Conservation (phyloP, 2,329 filamentous ascomycete genomes). For the Cercospora sp. region DNA sequence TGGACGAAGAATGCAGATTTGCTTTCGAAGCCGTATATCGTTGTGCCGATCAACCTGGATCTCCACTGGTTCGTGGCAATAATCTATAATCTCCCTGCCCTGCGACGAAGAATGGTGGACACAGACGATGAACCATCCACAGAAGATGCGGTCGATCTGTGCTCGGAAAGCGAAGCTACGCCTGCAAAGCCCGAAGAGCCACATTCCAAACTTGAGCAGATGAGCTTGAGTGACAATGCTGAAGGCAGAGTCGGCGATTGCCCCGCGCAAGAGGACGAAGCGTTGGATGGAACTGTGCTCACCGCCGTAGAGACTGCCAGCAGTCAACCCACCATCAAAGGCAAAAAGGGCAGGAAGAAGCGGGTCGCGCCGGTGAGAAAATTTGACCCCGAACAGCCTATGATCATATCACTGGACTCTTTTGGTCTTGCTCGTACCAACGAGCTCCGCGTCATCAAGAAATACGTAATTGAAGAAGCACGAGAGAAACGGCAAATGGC, state of each 20-base stretch:
- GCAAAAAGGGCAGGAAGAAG: conserved; percentile 23
- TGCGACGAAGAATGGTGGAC: conserved; percentile 29
- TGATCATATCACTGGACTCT: conserved; percentile 86
- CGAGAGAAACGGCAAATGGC: conserved; percentile 58
- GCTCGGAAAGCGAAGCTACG: background rate
- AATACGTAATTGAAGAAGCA: conserved; percentile 76
- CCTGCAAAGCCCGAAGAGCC: background rate
- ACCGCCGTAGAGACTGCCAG: background rate
- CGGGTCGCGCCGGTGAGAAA: conserved; percentile 28
- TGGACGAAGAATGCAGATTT: conserved; percentile 84
- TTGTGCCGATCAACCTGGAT: conserved; percentile 87
- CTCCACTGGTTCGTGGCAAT: conserved; percentile 92
- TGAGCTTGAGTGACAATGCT: background rate
- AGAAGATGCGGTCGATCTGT: background rate
- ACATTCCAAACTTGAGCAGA: background rate
- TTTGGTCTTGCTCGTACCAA: conserved; percentile 64
- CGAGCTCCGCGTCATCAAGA: conserved; percentile 68
- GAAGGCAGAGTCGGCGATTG: background rate
- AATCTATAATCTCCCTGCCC: conserved; percentile 79
- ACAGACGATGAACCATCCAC: conserved; percentile 13
- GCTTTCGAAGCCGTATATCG: conserved; percentile 81
- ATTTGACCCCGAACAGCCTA: conserved; percentile 49
- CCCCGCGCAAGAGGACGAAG: background rate
- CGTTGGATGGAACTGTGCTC: background rate
- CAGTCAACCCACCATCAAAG: background rate